Conservation (phyloP, 305 asterid species). For the Fraxinus dipetala region DNA sequence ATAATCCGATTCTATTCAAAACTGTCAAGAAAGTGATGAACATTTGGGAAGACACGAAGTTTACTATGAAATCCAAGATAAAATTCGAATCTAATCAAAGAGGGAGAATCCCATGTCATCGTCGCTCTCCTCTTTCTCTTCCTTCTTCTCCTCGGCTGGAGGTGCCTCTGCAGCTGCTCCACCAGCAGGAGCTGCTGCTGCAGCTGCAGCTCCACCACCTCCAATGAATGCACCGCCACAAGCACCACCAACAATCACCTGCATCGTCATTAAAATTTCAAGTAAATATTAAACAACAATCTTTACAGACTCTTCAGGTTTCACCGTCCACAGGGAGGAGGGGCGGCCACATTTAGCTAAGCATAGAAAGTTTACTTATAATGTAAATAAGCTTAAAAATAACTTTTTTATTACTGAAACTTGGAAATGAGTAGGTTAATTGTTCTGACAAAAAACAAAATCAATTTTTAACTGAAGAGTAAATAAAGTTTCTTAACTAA, state of each 20-base stretch:
- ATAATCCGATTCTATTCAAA: constrained; percentile 14
- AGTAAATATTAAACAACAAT: background rate
- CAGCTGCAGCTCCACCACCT: constrained; percentile 44
- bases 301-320: background rate
- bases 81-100: constrained; percentile 40
- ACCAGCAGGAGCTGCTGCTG: constrained; percentile 52
- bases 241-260: constrained; percentile 68
- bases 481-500: background rate
- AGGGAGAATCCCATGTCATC: constrained; percentile 67
- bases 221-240: constrained; percentile 35
- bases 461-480: background rate
- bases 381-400: too few relatives aligned
- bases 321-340: background rate
- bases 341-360: background rate
- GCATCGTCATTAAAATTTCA: constrained; percentile 2
- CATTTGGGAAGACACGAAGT: background rate
- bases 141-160: constrained; percentile 55
- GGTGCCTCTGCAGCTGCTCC: constrained; percentile 54
- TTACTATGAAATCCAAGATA: background rate
- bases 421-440: background rate
- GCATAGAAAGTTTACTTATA: background rate
- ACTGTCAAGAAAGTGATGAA: background rate
- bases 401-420: background rate
- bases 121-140: constrained; percentile 67
- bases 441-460: background rate